Evolutionary conservation across 2,329 filamentous ascomycete species (phyloP).

Genomic region (Esteya vermicola): DNA sequence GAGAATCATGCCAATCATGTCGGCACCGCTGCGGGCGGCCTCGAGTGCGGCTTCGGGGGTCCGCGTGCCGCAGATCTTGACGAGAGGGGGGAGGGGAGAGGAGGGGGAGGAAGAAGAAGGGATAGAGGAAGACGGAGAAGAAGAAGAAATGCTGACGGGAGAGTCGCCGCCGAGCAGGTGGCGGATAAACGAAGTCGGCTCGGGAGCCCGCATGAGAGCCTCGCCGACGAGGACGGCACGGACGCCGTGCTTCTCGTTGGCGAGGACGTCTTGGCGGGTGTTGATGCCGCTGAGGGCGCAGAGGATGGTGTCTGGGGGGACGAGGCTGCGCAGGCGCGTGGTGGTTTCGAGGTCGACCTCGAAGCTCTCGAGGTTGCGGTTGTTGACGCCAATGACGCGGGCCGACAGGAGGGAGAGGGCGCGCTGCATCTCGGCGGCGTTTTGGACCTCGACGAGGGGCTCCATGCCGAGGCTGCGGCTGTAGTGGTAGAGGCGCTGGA

Average conservation of each 20-base stretch:
- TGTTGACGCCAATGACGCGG: constrained; percentile 93
- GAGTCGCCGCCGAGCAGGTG: constrained; percentile 54
- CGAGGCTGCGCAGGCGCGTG: constrained; percentile 72
- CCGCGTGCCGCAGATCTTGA: constrained; percentile 93
- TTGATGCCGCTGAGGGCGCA: constrained; percentile 93
- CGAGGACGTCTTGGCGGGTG: constrained; percentile 71
- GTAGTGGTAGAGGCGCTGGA: constrained; percentile 74
- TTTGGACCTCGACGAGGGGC: constrained; percentile 93
- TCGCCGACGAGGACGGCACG: constrained; percentile 90
- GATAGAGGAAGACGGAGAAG: constrained; percentile 11
- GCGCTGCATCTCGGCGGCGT: constrained; percentile 76
- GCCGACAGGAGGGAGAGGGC: constrained; percentile 74
- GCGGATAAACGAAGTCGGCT: constrained; percentile 71
- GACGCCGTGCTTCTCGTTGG: constrained; percentile 79
- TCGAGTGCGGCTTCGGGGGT: constrained; percentile 65
- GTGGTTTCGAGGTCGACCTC: constrained; percentile 93
- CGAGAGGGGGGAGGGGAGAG: constrained; percentile 39
- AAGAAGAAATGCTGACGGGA: too few species aligned
- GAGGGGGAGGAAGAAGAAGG: constrained; percentile 10
- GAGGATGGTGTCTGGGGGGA: constrained; percentile 73
- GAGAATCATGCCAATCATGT: constrained; percentile 85
- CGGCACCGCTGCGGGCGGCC: constrained; percentile 75
- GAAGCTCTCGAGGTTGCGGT: constrained; percentile 90
- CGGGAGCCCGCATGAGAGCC: constrained; percentile 80
- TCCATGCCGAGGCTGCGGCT: constrained; percentile 90